phyloP scores from a whole-genome alignment of 257 asterid species.

The Capsicum rhomboideum region DNA sequence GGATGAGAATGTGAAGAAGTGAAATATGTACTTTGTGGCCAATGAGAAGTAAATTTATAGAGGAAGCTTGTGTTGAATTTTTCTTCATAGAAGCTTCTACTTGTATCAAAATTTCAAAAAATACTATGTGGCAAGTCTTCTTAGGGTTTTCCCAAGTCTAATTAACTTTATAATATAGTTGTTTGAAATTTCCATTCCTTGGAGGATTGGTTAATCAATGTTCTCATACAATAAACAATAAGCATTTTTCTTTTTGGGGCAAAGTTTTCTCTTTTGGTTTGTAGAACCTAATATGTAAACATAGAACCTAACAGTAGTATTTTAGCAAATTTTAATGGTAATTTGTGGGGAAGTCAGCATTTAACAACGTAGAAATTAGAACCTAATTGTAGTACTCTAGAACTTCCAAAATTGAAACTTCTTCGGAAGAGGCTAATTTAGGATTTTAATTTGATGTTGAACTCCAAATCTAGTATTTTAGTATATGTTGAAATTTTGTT shows the following conservation, averaged over 20 bases:
- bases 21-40: background rate
- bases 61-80: background rate
- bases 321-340: background rate
- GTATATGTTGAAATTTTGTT: no score
- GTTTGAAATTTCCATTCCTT: background rate
- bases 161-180: background rate
- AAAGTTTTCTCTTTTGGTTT: background rate
- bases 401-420: no score
- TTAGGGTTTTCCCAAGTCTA: background rate
- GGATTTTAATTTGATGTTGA: no score
- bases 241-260: background rate
- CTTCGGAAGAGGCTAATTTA: no score
- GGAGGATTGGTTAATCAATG: background rate
- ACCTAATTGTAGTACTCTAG: background rate
- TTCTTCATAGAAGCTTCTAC: constrained; percentile 20
- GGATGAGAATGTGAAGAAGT: background rate
- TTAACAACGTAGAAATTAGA: background rate
- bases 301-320: background rate
- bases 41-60: background rate
- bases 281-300: background rate
- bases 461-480: no score
- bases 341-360: background rate
- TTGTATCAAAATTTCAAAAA: background rate
- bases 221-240: background rate
- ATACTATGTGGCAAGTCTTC: background rate